Base-by-base conservation (phyloP, 805 yeast species). In the Saturnispora sanitii region DNA sequence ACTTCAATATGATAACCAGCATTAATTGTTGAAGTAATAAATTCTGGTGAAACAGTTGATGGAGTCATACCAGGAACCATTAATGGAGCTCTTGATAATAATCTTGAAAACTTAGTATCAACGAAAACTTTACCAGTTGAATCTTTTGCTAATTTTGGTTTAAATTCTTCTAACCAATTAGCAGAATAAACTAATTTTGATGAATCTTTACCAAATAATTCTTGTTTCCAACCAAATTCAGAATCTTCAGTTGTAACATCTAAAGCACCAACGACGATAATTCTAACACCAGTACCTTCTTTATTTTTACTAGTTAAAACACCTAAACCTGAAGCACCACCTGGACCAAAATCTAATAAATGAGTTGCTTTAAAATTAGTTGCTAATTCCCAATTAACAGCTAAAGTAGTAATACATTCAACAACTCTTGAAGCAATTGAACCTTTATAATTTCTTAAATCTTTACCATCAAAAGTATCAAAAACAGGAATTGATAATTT, bases 31-130 rank as follows among this genome's bases (percentile, higher is more conserved):
- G 95, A 94, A 46, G 95, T 82, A 44, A 92, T 94, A 55, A 92
- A 88, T 47, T 84, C 88, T 35, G 97, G 92, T 51, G 84, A 81
- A 43, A 88, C 96, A 25, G 98, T 92, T 33, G 95, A 77, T 60
- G 99, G 99, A 31, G 98, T 92, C 99, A 92, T 92, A 69, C 98
- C 99, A 29, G 99, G 95, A 52, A 92, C 92, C 81, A 94, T 81
- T 52, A 92, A 68, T 45, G 98, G 99, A 47, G 98, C 88, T 65
- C 87, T 83, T 47, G 96, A 95, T 48, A 92, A 67, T 53, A 92
- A 73, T 61, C 88, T 74, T 39, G 95, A 84, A 66, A 90, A 87
- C 66, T 87, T 88, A 53, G 99, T 92, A 63, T 88, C 94, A 44
- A 92, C 96, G 56, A 67, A 86, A 37, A 81, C 68, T 61, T 84